Evolutionary conservation across 305 asterid species (phyloP).

Genomic region (Fraxinus sp.): DNA sequence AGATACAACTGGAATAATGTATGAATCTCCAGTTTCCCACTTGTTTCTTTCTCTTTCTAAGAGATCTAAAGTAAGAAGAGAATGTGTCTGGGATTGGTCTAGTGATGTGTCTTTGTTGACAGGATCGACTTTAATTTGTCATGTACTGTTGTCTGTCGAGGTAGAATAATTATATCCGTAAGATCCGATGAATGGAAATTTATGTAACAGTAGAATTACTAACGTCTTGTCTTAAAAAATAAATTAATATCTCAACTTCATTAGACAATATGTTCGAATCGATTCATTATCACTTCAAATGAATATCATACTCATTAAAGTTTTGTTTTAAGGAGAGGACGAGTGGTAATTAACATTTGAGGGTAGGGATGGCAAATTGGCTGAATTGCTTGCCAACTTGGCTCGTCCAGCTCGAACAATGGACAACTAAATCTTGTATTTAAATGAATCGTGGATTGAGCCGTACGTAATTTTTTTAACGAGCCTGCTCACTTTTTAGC

Average conservation of each 20-base stretch:
- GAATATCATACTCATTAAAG: neutral
- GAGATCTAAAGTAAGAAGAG: neutral
- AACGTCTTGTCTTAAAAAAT: neutral
- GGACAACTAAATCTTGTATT: neutral
- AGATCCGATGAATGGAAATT: neutral
- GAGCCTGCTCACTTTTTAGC: neutral
- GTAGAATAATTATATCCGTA: neutral
- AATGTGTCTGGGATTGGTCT: neutral
- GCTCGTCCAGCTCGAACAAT: neutral
- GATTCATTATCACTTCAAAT: too few relatives aligned
- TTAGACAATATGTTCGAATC: too few relatives aligned
- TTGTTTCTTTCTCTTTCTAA: neutral
- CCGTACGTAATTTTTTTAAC: neutral
- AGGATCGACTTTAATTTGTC: neutral
- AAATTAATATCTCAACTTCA: too few relatives aligned
- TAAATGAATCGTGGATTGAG: neutral
- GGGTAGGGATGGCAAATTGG: too few relatives aligned
- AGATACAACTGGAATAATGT: neutral
- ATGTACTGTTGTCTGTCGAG: neutral
- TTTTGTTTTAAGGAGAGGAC: neutral
- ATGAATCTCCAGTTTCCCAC: neutral
- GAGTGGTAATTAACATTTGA: neutral
- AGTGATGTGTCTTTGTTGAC: neutral
- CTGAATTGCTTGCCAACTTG: neutral
- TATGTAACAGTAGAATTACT: neutral